Conservation (phyloP, 2,329 filamentous ascomycete species). For the Aspergillus jensenii region DNA sequence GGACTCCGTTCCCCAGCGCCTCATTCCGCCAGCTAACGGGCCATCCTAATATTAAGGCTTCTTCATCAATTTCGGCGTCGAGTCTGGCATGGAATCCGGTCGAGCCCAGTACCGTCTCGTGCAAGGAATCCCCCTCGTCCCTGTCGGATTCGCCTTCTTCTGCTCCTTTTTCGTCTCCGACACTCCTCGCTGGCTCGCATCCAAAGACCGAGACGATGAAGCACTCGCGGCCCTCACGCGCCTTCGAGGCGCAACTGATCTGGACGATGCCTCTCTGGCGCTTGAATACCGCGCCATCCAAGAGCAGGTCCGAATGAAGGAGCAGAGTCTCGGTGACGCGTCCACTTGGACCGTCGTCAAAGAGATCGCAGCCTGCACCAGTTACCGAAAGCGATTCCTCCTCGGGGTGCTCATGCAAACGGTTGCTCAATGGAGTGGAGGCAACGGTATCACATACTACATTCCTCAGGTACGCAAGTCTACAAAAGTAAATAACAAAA, state of each 20-base stretch:
- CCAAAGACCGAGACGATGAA: constrained; percentile 48
- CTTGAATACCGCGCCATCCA: constrained; percentile 47
- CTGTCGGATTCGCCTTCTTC: constrained; percentile 51
- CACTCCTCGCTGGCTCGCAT: constrained; percentile 57
- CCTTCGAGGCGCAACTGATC: constrained; percentile 44
- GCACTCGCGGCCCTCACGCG: constrained; percentile 47
- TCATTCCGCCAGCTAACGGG: too few relatives aligned
- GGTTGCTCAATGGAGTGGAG: constrained; percentile 58
- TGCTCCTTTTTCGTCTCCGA: constrained; percentile 53
- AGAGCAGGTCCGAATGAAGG: too few relatives aligned
- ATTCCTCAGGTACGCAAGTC: constrained; percentile 36
- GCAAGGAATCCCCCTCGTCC: constrained; percentile 53
- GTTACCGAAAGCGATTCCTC: constrained; percentile 54
- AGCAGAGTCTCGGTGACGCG: constrained; percentile 37
- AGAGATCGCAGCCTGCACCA: constrained; percentile 48
- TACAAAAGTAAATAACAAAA: too few relatives aligned
- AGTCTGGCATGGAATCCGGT: constrained; percentile 45
- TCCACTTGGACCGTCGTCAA: constrained; percentile 46
- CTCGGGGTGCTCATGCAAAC: constrained; percentile 56
- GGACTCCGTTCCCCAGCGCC: too few relatives aligned
- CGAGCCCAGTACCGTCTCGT: constrained; percentile 56
- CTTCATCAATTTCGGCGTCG: constrained; percentile 57
- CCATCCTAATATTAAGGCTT: constrained; percentile 42
- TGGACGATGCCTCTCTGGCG: constrained; percentile 24
- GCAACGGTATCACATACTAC: constrained; percentile 60